Evolutionary conservation across 768 basidiomycete genomes (phyloP).

Genomic region (Lentinula boryana): DNA sequence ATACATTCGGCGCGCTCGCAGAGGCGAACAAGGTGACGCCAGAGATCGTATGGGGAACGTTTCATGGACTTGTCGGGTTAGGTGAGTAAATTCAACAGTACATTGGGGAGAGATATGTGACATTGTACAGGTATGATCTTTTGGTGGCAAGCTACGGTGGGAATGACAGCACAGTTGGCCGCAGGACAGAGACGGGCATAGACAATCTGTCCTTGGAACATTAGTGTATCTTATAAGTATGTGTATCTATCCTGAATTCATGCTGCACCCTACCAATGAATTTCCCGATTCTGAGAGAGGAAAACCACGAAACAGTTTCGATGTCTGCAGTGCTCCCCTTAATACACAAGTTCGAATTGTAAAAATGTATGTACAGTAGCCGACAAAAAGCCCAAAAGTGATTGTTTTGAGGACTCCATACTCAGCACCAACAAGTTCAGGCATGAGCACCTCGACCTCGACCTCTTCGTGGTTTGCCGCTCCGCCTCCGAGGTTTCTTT

Average conservation of each 20-base stretch:
- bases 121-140: constrained; percentile 41
- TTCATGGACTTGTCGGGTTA: constrained; percentile 68
- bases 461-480: background rate
- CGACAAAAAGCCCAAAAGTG: background rate
- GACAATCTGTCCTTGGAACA: no score
- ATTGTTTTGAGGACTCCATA: background rate
- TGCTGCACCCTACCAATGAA: no score
- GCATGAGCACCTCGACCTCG: background rate
- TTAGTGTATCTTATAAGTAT: no score
- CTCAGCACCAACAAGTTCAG: background rate
- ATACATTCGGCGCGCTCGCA: constrained; percentile 51
- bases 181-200: background rate
- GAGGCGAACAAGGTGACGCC: constrained; percentile 71
- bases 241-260: no score
- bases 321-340: no score
- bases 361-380: background rate
- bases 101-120: background rate
- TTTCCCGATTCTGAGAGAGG: no score
- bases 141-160: constrained; percentile 79
- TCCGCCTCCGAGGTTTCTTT: constrained; percentile 1
- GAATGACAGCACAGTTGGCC: constrained; percentile 1
- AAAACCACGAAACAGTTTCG: no score
- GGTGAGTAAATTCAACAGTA: constrained; percentile 10
- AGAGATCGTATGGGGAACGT: constrained; percentile 64
- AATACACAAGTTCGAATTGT: background rate